These are phyloP conservation scores for Excoecaria agallocha DNA, from an alignment of 345 rosid genomes.

Conservation along the genomic window DNA sequence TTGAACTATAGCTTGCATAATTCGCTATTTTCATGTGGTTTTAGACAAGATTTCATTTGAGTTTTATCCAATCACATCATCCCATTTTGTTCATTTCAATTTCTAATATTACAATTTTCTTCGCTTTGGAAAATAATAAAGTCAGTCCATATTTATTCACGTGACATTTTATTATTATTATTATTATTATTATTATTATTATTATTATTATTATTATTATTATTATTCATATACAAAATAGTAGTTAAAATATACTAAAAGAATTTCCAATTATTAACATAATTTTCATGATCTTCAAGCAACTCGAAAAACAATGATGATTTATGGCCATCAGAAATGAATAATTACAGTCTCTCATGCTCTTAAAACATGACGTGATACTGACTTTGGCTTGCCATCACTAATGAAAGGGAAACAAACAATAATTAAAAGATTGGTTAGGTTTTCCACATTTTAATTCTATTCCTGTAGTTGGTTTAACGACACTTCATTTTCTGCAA, in stretches of 20 bases:
- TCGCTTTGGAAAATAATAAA: too few species aligned
- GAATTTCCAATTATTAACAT: background rate
- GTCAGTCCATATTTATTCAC: too few species aligned
- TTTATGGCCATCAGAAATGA: background rate
- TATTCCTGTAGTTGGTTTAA: too few species aligned
- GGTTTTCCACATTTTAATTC: constrained; percentile 1
- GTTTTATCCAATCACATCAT: constrained; percentile 10
- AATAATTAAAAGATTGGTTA: background rate
- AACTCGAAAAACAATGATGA: background rate
- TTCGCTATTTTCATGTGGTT: background rate
- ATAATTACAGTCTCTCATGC: background rate
- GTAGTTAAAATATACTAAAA: too few species aligned
- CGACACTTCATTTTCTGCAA: too few species aligned
- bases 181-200: too few species aligned
- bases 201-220: too few species aligned
- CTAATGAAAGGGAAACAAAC: background rate
- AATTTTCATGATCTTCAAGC: background rate
- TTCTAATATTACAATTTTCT: background rate
- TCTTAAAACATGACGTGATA: constrained; percentile 17
- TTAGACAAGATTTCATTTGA: constrained; percentile 17
- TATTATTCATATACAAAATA: background rate
- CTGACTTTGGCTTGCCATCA: constrained; percentile 20
- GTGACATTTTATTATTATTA: background rate
- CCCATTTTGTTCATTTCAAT: background rate
- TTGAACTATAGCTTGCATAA: background rate